phyloP scores from a whole-genome alignment of 352 stramenopile genomes.

The Phytophthora chlamydospora region DNA sequence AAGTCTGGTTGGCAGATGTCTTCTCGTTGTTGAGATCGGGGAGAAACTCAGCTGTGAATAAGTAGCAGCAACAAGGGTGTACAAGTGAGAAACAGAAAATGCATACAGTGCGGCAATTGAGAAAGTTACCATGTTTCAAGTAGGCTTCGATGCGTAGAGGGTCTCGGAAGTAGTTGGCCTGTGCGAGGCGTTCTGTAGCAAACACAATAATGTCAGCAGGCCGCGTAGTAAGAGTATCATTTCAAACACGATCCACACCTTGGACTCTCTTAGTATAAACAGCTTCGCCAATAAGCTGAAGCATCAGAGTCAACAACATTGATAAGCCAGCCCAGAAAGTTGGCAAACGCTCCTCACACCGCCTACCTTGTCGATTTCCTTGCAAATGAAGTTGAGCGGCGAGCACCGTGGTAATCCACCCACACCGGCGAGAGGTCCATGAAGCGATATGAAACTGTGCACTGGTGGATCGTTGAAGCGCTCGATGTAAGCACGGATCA shows the following conservation, averaged over 20 bases:
- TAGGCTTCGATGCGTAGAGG: conserved; percentile 77
- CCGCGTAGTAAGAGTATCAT: no score
- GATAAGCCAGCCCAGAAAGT: conserved; percentile 3
- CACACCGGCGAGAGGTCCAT: conserved; percentile 92
- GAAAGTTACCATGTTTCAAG: conserved; percentile 57
- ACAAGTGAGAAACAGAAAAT: neutral
- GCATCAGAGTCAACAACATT: conserved; percentile 4
- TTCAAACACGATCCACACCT: conserved; percentile 30
- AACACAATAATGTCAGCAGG: conserved; percentile 11
- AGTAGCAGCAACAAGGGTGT: neutral
- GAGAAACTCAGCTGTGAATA: conserved; percentile 67
- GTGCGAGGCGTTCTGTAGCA: conserved; percentile 75
- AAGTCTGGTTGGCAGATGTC: conserved; percentile 67
- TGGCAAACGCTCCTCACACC: neutral
- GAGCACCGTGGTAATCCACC: conserved; percentile 90
- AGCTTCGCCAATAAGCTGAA: conserved; percentile 82
- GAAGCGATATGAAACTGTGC: conserved; percentile 91
- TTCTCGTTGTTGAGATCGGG: conserved; percentile 94
- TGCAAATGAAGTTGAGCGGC: conserved; percentile 86
- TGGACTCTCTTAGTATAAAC: conserved; percentile 91
- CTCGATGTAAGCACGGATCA: conserved; percentile 95
- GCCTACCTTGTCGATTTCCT: conserved; percentile 73
- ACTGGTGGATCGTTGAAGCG: conserved; percentile 93
- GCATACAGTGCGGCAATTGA: neutral
- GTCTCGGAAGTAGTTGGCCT: conserved; percentile 95